Percentiles rank a stretch among this genome's conserved stretches.
Evolutionary conservation across 163 green algal species (phyloP).

Genomic region (Smithsoniella earleae): DNA sequence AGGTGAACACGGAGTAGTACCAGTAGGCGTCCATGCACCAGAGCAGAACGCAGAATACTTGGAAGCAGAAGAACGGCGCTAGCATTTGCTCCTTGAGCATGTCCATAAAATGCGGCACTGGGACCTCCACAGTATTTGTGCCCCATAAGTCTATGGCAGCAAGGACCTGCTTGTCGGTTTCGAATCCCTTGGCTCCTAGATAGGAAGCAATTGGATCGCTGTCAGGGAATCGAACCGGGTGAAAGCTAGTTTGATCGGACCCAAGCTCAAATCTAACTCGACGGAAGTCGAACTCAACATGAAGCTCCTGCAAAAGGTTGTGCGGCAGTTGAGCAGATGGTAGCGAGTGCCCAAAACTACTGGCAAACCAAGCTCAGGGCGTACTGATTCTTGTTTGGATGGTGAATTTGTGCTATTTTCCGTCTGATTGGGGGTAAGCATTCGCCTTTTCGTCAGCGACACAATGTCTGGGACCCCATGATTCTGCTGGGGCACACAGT

Average conservation of each 20-base stretch:
- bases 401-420: neutral
- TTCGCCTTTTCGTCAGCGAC: neutral
- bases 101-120: slow-evolving; percentile 61
- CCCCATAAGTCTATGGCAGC: slow-evolving; percentile 63
- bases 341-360: too few relatives aligned
- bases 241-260: neutral
- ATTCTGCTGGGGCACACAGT: slow-evolving; percentile 7
- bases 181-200: slow-evolving; percentile 39
- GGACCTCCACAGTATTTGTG: slow-evolving; percentile 75
- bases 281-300: slow-evolving; percentile 27
- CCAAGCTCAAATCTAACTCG: slow-evolving; percentile 13
- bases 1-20: slow-evolving; percentile 97
- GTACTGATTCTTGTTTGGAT: neutral
- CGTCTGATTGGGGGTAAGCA: too few relatives aligned
- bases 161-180: slow-evolving; percentile 45
- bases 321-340: too few relatives aligned
- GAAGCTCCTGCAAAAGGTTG: neutral
- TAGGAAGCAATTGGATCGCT: slow-evolving; percentile 49
- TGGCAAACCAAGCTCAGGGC: too few relatives aligned
- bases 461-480: slow-evolving; percentile 19
- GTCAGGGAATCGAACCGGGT: slow-evolving; percentile 24
- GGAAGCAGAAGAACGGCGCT: slow-evolving; percentile 87
- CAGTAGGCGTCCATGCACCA: slow-evolving; percentile 90
- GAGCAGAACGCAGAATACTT: slow-evolving; percentile 87
- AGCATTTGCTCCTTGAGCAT: slow-evolving; percentile 83